A percentile compares a stretch with the other conserved stretches of the same genome.
Evolutionary conservation across 306 rosid species (phyloP).

Genomic region (Pyrus betulifolia): DNA sequence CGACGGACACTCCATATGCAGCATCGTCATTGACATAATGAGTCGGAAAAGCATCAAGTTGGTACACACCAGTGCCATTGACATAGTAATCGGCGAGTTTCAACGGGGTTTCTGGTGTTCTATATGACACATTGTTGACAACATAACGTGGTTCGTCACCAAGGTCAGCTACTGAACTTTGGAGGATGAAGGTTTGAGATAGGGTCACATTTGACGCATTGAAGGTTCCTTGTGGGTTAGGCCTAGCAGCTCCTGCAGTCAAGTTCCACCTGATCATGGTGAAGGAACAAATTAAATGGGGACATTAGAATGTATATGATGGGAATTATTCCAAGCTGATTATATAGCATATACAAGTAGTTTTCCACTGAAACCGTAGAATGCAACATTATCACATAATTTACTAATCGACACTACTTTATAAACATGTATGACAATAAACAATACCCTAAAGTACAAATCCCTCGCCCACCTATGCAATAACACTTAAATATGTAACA

Average conservation of each 20-base stretch:
- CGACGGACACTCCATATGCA: slow-evolving; percentile 48
- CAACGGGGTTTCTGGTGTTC: slow-evolving; percentile 50
- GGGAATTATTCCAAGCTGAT: neutral
- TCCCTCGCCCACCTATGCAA: too few relatives aligned
- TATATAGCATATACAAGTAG: neutral
- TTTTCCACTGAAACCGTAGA: neutral
- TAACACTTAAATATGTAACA: too few relatives aligned
- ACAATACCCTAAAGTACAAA: too few relatives aligned
- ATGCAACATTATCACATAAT: neutral
- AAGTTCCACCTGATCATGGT: slow-evolving; percentile 59
- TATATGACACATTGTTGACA: slow-evolving; percentile 69
- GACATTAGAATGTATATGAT: neutral
- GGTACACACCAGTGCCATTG: slow-evolving; percentile 54
- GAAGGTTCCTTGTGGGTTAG: slow-evolving; percentile 81
- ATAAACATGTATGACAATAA: too few relatives aligned
- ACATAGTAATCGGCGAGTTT: slow-evolving; percentile 62
- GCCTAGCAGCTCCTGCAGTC: slow-evolving; percentile 83
- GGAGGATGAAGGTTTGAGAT: slow-evolving; percentile 57
- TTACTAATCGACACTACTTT: too few relatives aligned
- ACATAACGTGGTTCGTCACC: slow-evolving; percentile 21
- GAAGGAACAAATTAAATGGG: neutral
- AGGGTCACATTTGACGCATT: slow-evolving; percentile 59
- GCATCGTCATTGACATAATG: slow-evolving; percentile 36
- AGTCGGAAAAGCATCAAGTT: slow-evolving; percentile 48
- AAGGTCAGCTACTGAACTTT: slow-evolving; percentile 24